These are phyloP conservation scores for Solanum paucissectum DNA, from an alignment of 257 asterid genomes.

Conservation along the genomic window DNA sequence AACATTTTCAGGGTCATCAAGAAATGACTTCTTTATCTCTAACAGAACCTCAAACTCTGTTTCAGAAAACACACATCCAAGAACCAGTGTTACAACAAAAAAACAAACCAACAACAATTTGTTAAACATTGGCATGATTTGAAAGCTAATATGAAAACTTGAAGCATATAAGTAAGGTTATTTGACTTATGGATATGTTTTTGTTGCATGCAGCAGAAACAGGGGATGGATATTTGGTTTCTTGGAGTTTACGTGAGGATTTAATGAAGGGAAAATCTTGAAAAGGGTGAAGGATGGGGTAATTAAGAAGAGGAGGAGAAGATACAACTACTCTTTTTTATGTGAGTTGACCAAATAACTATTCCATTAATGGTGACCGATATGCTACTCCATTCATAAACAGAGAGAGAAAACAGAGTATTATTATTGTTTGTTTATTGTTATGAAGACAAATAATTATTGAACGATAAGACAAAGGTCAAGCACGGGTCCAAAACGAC, in stretches of 20 bases:
- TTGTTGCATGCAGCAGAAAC: slow-evolving; percentile 14
- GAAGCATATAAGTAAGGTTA: background rate
- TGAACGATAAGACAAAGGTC: slow-evolving; percentile 19
- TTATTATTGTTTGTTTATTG: background rate
- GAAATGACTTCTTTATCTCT: slow-evolving; percentile 43
- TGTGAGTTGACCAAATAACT: slow-evolving; percentile 8
- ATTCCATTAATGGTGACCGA: slow-evolving; percentile 46
- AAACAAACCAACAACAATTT: background rate
- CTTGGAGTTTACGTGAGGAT: background rate
- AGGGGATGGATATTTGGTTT: background rate
- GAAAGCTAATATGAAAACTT: background rate
- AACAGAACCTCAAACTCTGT: slow-evolving; percentile 16
- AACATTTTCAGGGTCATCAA: slow-evolving; percentile 35
- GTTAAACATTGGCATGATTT: slow-evolving; percentile 3
- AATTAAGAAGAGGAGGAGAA: background rate
- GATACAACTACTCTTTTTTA: background rate
- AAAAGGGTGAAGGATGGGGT: background rate
- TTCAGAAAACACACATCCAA: background rate
- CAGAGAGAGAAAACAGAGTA: background rate
- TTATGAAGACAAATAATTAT: background rate
- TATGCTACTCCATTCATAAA: slow-evolving; percentile 33
- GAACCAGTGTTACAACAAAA: background rate
- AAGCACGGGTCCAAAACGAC: background rate
- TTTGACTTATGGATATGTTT: slow-evolving; percentile 4
- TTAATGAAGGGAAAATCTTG: background rate